Base-by-base conservation (phyloP, 2,329 filamentous ascomycete genomes). In the Aspergillus alliaceus region DNA sequence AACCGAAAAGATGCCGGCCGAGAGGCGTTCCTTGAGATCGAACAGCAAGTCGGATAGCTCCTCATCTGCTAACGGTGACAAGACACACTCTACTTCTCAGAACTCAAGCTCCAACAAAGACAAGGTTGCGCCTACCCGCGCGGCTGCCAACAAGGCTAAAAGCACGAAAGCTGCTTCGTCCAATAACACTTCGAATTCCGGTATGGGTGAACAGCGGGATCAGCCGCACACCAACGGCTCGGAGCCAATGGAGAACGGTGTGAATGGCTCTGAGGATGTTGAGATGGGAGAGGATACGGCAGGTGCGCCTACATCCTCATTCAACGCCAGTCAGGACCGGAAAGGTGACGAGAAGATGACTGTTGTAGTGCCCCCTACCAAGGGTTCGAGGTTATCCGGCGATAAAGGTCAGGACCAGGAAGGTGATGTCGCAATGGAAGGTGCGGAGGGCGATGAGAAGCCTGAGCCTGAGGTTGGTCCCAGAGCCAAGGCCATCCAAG, bases 331-430 rank as follows among this genome's bases (percentile, higher is more conserved):
- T 69, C 88, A 87, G 77, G 83, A 82, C 67, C 88, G 88, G 79
- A 86, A 91, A 69, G 87, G 83, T 69, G 88, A 90, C 66, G 87
- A 80, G 67, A 88, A 91, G 79, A 91, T 91, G 88, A 91, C 89
- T 51, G 88, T 91, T 63, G 89, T 92, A 67, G 88, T 91, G 44
- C 88, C 89, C 54, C 88, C 87, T 57, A 84, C 87, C 63, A 91
- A 91, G 80, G 79, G 79, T 68, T 78, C 82, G 61, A 81, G 85
- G 77, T 76, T 83, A 57, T 82, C 86, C 57, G 80, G 80, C 64
- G 80, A 82, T 61, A 75, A 80, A 54, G 76, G 79, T 31, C 80
- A 85, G 64, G 85, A 89, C 70, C 80, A 80, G 58, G 87, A 91
- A 66, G 87, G 83, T 51, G 90, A 93, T 72, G 81, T 91, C 61